Evolutionary conservation across 441 rosid species (phyloP), one percentile per base, ranked within the genome.

Genomic region (Croton laevigatus): DNA sequence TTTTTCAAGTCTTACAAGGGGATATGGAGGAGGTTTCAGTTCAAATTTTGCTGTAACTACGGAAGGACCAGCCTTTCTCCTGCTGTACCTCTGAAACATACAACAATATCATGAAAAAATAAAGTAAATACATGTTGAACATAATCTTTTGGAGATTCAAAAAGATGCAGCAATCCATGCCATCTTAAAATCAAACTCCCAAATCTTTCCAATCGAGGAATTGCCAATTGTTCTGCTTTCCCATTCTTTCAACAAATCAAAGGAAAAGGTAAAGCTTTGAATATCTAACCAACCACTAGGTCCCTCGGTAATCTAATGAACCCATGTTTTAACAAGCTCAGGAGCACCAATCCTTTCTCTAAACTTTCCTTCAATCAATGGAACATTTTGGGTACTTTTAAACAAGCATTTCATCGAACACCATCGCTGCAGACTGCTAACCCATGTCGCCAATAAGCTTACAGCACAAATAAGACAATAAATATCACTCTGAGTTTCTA

Each of bases 21-120:
- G 74, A 83, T 90, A 94, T 34, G 97, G 96, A 78, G 97, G 97
- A 27, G 94, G 88, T 81, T 90, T 89, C 38, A 94, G 86, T 68
- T 91, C 97, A 71, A 86, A 80, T 45, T 72, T 82, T 3, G 94
- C 88, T 12, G 82, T 76, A 59, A 89, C 61, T 64, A 65, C 76
- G 66, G 67, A 60, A 1, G 79, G 65, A 70, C 72, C 79, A 75
- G 77, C 72, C 65, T 75, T 81, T 66, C 80, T 71, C 22, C 63
- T 61, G 65, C 75, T 64, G 40, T 48, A 74, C 68, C 81, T 74
- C 88, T 82, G 82, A 69, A 63, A 44, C 73, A 83, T 17, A 61
- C 20, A 53, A 49, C 12, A 51, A 16, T 12, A 69, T 20, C n/a
- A 62, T 59, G 3, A 23, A 42, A 19, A 19, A 53, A 19, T 3